Evolutionary conservation across 768 basidiomycete species (phyloP), one percentile per base, ranked within the genome.

Genomic region (Xerocomus potaroensis): DNA sequence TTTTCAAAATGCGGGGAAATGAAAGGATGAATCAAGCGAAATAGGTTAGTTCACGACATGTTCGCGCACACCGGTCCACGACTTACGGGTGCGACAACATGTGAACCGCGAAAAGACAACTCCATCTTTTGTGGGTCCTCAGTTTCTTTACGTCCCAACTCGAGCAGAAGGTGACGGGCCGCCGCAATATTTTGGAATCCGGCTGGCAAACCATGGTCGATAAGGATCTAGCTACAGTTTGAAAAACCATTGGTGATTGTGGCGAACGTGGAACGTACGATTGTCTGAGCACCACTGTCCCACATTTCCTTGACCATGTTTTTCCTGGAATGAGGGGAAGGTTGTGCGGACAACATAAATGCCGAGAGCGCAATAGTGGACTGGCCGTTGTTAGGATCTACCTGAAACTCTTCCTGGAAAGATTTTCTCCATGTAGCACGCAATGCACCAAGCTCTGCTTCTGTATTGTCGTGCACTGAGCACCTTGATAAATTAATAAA

Each of bases 61-160:
- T 27, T 32, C 26, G 24, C 8, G 32, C 21, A 33, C 21, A 36
- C 37, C 34, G 40, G 22, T 23, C 14, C 33, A 41, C n/a, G 53
- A 67, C 84, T 64, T 64, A 92, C 91, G 23, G 92, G 92, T 43
- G 92, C 92, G 41, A 94, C 71, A n/a, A 94, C 86, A 68, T 92
- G 87, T 23, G 79, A 79, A 11, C 89, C 90, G 35, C 68, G 66
- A 43, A 73, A 53, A 36, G 67, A 50, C 54, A 61, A 64, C 8
- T 61, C 56, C n/a, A 57, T 58, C 39, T 60, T 62, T 51, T 69
- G 69, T 11, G 72, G 63, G 53, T 78, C 73, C 42, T 76, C 76
- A n/a, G 69, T 47, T 63, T 84, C 84, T 58, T 75, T 77, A 56
- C 67, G 66, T 27, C 88, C 86, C 56, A 81, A 63, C 33, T 72